Evolutionary conservation across 345 rosid genomes (phyloP).

Genomic region (Eucalyptus sideroxylon): DNA sequence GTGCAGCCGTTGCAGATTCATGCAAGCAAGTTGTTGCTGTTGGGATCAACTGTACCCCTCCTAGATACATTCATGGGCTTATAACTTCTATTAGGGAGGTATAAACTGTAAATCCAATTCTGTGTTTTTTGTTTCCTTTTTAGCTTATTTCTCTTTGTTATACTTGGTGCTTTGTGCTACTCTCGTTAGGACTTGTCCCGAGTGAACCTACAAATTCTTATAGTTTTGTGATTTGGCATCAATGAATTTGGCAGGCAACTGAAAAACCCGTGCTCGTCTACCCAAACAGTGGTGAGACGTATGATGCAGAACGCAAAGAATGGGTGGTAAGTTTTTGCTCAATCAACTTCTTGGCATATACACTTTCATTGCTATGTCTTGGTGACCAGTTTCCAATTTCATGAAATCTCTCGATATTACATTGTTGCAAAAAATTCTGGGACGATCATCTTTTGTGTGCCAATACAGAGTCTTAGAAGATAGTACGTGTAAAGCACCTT

Average conservation of each 20-base stretch:
- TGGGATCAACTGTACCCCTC: conserved; percentile 85
- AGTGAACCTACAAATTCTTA: background rate
- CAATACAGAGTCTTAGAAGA: background rate
- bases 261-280: conserved; percentile 55
- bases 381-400: background rate
- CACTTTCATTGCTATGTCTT: background rate
- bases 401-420: background rate
- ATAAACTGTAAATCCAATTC: background rate
- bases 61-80: conserved; percentile 54
- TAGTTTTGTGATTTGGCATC: background rate
- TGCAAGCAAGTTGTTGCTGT: conserved; percentile 61
- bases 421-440: background rate
- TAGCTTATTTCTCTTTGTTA: background rate
- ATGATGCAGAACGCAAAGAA: conserved; percentile 42
- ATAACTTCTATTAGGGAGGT: conserved; percentile 45
- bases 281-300: conserved; percentile 87
- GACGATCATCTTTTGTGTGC: background rate
- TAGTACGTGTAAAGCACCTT: background rate
- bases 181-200: background rate
- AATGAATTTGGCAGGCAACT: conserved; percentile 39
- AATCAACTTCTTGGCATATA: background rate
- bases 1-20: conserved; percentile 64
- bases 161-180: background rate
- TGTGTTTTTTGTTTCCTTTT: background rate
- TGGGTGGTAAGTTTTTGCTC: conserved; percentile 54